Evolutionary conservation across 192 early-diverging fungal genomes (phyloP), one percentile per base, ranked within the genome.

Genomic region (Spinellus fusiger): DNA sequence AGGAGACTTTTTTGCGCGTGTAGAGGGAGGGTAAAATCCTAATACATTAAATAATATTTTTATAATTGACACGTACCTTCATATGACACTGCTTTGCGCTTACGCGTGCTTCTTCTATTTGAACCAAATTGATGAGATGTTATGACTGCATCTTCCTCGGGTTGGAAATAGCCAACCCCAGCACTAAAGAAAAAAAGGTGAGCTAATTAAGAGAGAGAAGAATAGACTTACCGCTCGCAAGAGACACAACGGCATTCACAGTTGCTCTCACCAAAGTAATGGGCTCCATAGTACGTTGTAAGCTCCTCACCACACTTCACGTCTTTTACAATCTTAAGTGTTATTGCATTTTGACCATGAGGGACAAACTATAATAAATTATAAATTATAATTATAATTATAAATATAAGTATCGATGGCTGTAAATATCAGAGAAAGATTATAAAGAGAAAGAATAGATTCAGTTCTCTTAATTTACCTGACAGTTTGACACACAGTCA

Each of bases 181-280:
- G 16, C 32, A 3, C 59, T 61, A 51, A 52, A 26, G 26, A 52
- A 29, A 34, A 8, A 55, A 54, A 35, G n/a, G 33, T 32, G 20
- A 35, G 18, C 13, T 16, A 55, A 33, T 32, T 33, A 10, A 29
- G 13, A 55, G 32, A 55, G 32, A 33, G 25, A n/a, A 52, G 29
- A 15, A 1, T 1, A 27, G 25, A 61, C 53, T 56, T 57, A 65
- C 69, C 69, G 73, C 57, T 85, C 83, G 61, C 83, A 84, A 10
- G 81, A 85, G 18, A 72, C 69, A 64, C 85, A 86, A 10, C 77
- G 65, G 53, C 83, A 85, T 40, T 85, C 83, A 34, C 76, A 70
- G 59, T 86, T 86, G 34, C 70, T 68, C 10, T 62, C 59, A 23
- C 84, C 85, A 69, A 87, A 86, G 51, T 86, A 87, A 33, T 83